Evolutionary conservation across 768 basidiomycete genomes (phyloP).

Genomic region (Ramaria rubella): DNA sequence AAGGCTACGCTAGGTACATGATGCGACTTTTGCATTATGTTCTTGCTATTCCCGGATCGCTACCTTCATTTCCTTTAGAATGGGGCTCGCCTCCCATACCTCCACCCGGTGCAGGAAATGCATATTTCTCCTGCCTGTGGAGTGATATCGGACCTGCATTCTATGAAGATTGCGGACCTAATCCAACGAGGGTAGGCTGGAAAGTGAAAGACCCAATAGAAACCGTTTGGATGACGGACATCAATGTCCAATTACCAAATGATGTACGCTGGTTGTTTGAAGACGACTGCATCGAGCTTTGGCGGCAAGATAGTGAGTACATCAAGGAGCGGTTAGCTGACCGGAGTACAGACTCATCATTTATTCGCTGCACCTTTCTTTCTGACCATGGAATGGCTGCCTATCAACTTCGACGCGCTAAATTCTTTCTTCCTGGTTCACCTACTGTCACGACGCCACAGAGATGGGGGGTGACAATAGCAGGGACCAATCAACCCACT

Average conservation of each 20-base stretch:
- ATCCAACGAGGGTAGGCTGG: slow-evolving; percentile 37
- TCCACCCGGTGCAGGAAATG: slow-evolving; percentile 32
- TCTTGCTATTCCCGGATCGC: slow-evolving; percentile 32
- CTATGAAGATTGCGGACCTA: slow-evolving; percentile 38
- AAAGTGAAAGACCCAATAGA: slow-evolving; percentile 28
- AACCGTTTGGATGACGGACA: slow-evolving; percentile 35
- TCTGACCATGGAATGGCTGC: slow-evolving; percentile 43
- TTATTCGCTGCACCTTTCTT: slow-evolving; percentile 25
- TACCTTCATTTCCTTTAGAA: slow-evolving; percentile 31
- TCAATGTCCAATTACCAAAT: not conserved
- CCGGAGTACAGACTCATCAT: slow-evolving; percentile 18
- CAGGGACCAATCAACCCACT: slow-evolving; percentile 10
- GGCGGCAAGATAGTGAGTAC: slow-evolving; percentile 33
- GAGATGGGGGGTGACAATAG: slow-evolving; percentile 25
- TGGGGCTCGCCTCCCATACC: slow-evolving; percentile 40
- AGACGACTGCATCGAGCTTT: slow-evolving; percentile 30
- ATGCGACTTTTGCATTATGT: slow-evolving; percentile 59
- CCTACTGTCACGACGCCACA: not conserved
- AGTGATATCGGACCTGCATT: slow-evolving; percentile 46
- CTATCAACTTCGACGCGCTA: slow-evolving; percentile 21
- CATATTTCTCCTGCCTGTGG: slow-evolving; percentile 43
- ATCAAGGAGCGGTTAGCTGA: slow-evolving; percentile 25
- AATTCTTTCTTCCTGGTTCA: slow-evolving; percentile 10
- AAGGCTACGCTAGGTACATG: slow-evolving; percentile 57
- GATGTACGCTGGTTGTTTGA: slow-evolving; percentile 29